Conservation (phyloP, 2,329 filamentous ascomycete species). For the Monosporascus sp. region DNA sequence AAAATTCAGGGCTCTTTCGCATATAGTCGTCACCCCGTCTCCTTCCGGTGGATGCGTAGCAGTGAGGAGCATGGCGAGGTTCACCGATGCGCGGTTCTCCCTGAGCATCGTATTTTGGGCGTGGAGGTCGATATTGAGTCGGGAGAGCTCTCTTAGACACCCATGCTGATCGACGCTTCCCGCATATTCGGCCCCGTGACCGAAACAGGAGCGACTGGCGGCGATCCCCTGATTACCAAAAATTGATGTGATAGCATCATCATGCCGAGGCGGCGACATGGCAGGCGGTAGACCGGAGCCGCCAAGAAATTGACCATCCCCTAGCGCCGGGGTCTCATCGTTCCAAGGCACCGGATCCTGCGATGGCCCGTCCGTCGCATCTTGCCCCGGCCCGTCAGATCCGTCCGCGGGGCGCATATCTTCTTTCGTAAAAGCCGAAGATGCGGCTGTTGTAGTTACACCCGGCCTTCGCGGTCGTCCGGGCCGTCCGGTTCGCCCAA, state of each 20-base stretch:
- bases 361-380: background rate
- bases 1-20: background rate
- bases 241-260: too few species aligned
- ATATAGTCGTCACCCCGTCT: background rate
- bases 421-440: background rate
- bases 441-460: background rate
- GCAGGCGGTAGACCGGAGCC: too few species aligned
- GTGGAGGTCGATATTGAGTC: slow-evolving; percentile 15
- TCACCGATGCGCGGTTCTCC: slow-evolving; percentile 1
- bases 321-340: too few species aligned
- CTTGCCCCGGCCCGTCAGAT: background rate
- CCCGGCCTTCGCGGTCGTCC: slow-evolving; percentile 10
- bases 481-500: slow-evolving; percentile 11
- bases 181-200: slow-evolving; percentile 6
- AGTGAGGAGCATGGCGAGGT: slow-evolving; percentile 7
- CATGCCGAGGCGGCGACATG: too few species aligned
- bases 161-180: slow-evolving; percentile 10
- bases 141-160: slow-evolving; percentile 14
- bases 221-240: background rate
- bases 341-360: too few species aligned
- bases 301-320: too few species aligned
- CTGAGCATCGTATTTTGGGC: slow-evolving; percentile 1
- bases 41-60: slow-evolving; percentile 3
- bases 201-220: background rate
- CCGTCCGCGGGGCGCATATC: background rate